Percentiles rank a stretch among this genome's conserved stretches.
Evolutionary conservation across 2,329 filamentous ascomycete genomes (phyloP).

Genomic region (Pseudogymnoascus sp.): DNA sequence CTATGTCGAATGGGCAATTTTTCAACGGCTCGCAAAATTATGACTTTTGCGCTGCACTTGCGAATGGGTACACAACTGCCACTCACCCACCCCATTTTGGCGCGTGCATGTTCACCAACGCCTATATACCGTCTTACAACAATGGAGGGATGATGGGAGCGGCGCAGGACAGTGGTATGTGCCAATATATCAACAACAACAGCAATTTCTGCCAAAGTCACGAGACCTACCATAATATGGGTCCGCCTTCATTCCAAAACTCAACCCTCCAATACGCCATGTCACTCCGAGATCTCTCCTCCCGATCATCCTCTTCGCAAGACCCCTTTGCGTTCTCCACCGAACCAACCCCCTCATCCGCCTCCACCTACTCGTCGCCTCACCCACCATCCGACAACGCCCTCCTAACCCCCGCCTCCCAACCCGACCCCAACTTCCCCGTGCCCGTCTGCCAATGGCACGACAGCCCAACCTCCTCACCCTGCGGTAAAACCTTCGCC

Average conservation of each 20-base stretch:
- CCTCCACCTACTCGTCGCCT: not conserved
- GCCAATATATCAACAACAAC: not conserved
- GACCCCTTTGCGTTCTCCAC: slow-evolving; percentile 6
- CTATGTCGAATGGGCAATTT: not conserved
- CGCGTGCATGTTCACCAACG: slow-evolving; percentile 1
- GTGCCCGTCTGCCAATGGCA: not conserved
- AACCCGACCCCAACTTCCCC: not conserved
- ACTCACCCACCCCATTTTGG: not conserved
- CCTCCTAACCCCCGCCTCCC: not conserved
- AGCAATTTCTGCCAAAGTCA: slow-evolving; percentile 7
- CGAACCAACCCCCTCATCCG: not conserved
- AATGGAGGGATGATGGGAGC: not conserved
- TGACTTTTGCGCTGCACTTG: not conserved
- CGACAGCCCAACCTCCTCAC: not conserved
- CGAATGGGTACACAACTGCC: not conserved
- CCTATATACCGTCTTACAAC: slow-evolving; percentile 3
- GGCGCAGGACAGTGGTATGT: not conserved
- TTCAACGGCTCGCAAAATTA: not conserved
- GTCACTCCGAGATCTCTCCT: not conserved
- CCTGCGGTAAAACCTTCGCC: not conserved
- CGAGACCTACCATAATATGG: slow-evolving; percentile 8
- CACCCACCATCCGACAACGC: not conserved
- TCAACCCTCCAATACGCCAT: slow-evolving; percentile 9
- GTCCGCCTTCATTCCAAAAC: not conserved
- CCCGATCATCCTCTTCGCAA: not conserved